Percentiles rank a stretch among this genome's conserved stretches.
These are phyloP conservation scores for Microdochium trichocladiopsis DNA, from an alignment of 2,329 filamentous ascomycete species.

Conservation along the genomic window DNA sequence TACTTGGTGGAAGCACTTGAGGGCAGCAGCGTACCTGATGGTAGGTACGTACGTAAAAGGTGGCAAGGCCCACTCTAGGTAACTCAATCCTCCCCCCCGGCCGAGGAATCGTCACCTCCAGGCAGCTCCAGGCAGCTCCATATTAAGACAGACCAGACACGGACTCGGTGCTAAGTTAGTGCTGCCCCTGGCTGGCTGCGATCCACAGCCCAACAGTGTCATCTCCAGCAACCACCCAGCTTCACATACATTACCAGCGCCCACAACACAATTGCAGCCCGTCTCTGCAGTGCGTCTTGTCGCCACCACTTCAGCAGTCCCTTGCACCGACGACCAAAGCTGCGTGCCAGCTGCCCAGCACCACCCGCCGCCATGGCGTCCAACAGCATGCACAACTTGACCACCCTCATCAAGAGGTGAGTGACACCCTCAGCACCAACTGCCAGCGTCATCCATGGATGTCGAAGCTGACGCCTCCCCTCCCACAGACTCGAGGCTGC, in stretches of 20 bases:
- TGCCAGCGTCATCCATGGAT: conserved; percentile 81
- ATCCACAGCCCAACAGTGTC: no score
- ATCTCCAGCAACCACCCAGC: background rate
- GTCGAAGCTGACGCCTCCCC: conserved; percentile 66
- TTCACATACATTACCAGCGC: conserved; percentile 14
- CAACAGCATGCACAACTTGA: conserved; percentile 91
- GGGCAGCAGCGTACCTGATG: no score
- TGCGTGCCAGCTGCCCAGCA: background rate
- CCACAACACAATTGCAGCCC: no score
- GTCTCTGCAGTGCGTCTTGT: no score
- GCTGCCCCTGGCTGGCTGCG: no score
- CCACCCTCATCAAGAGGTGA: conserved; percentile 96
- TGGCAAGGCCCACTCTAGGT: no score
- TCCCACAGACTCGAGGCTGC: conserved; percentile 84
- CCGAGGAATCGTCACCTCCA: background rate
- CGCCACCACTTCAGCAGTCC: background rate
- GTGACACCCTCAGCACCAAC: conserved; percentile 23
- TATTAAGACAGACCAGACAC: no score
- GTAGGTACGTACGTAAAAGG: no score
- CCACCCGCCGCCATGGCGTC: conserved; percentile 50
- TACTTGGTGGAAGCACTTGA: no score
- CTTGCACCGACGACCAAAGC: background rate
- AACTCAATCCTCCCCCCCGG: no score
- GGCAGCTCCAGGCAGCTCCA: background rate
- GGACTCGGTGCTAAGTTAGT: no score